These are phyloP conservation scores for Glycine latifolia DNA, from an alignment of 306 rosid genomes.

Conservation along the genomic window DNA sequence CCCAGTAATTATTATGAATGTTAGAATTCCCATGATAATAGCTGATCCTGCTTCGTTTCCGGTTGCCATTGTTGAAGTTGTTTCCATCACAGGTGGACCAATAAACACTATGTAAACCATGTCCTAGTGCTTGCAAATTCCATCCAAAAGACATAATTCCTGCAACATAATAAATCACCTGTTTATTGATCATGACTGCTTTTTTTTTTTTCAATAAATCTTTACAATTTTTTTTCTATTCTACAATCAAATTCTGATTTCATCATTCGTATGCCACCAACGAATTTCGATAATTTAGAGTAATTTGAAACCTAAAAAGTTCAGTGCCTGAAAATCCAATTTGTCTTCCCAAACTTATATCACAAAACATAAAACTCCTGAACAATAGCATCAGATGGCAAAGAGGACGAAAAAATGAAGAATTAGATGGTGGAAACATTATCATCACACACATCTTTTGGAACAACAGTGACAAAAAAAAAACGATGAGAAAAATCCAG, in stretches of 20 bases:
- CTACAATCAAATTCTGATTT: not conserved
- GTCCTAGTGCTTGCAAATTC: constrained; percentile 58
- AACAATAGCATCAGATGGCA: too few species aligned
- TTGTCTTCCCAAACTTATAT: not conserved
- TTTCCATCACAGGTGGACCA: constrained; percentile 52
- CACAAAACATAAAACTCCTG: not conserved
- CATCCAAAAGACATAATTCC: constrained; percentile 63
- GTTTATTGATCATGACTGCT: not conserved
- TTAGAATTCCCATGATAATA: constrained; percentile 44
- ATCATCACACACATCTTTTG: too few species aligned
- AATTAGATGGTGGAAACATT: too few species aligned
- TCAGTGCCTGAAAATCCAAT: not conserved
- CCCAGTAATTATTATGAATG: constrained; percentile 46
- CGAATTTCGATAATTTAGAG: not conserved
- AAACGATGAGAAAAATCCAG: too few species aligned
- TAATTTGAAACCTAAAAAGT: not conserved
- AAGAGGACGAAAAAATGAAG: too few species aligned
- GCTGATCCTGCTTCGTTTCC: constrained; percentile 56
- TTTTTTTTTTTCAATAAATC: not conserved
- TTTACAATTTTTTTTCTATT: not conserved
- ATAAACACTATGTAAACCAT: constrained; percentile 42
- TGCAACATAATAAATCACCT: constrained; percentile 36
- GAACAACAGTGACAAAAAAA: too few species aligned
- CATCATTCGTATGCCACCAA: not conserved
- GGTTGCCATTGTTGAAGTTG: constrained; percentile 35